phyloP scores from a whole-genome alignment of 768 basidiomycete species.

The Tylopilus rubrobrunneus region DNA sequence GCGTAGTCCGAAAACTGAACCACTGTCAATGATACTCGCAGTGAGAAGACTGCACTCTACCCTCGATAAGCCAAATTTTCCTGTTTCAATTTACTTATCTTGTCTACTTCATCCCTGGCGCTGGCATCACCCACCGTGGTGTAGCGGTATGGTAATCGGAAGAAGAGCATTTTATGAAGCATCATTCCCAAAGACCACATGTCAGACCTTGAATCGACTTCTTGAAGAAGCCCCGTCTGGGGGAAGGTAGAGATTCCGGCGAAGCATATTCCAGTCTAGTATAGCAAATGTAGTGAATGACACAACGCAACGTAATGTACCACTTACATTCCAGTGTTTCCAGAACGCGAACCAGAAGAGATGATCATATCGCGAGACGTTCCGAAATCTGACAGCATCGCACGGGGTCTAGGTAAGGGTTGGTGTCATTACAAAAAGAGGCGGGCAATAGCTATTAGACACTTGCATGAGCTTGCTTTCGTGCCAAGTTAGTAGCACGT shows the following conservation, averaged over 20 bases:
- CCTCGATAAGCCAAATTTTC: slow-evolving; percentile 77
- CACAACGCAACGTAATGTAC: background rate
- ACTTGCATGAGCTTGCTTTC: slow-evolving; percentile 77
- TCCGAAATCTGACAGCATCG: slow-evolving; percentile 95
- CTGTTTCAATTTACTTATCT: slow-evolving; percentile 63
- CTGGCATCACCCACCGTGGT: slow-evolving; percentile 57
- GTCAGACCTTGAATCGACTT: slow-evolving; percentile 84
- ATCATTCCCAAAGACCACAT: slow-evolving; percentile 99
- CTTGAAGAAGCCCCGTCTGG: slow-evolving; percentile 57
- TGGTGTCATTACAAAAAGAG: background rate
- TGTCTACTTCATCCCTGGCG: slow-evolving; percentile 51
- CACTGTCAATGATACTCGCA: slow-evolving; percentile 6
- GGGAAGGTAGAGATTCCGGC: slow-evolving; percentile 79
- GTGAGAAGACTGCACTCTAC: slow-evolving; percentile 34
- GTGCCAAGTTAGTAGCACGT: slow-evolving; percentile 90
- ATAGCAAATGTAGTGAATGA: background rate
- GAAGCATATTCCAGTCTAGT: slow-evolving; percentile 79
- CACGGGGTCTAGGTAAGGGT: slow-evolving; percentile 61
- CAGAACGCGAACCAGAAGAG: slow-evolving; percentile 63
- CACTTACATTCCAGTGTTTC: slow-evolving; percentile 91
- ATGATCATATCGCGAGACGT: slow-evolving; percentile 89
- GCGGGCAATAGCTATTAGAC: background rate
- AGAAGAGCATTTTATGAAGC: slow-evolving; percentile 88
- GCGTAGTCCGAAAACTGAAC: slow-evolving; percentile 50
- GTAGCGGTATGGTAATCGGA: slow-evolving; percentile 80